A percentile compares a stretch with the other conserved stretches of the same genome.
These are phyloP conservation scores for Tolypocladium nubicola DNA, from an alignment of 2,329 filamentous ascomycete genomes.

Conservation along the genomic window DNA sequence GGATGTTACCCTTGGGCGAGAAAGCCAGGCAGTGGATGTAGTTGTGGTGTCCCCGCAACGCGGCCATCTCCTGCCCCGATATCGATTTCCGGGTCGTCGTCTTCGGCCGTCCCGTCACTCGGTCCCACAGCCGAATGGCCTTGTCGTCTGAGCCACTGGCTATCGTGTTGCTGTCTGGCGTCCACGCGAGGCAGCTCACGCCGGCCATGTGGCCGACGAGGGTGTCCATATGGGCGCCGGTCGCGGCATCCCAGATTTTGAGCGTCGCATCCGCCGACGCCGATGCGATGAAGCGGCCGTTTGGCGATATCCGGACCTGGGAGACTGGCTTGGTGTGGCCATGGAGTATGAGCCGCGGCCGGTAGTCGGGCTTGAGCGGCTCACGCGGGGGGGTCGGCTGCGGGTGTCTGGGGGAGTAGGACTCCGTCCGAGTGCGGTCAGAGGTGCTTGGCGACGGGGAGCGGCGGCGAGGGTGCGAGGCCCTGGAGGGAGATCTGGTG, in stretches of 20 bases:
- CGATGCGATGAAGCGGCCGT: conserved; percentile 82
- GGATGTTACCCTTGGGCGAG: conserved; percentile 95
- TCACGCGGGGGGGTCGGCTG: conserved; percentile 31
- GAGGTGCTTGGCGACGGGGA: conserved; percentile 18
- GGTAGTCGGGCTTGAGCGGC: conserved; percentile 55
- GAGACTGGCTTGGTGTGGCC: conserved; percentile 75
- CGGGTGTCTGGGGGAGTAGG: conserved; percentile 5
- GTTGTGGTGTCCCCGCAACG: conserved; percentile 82
- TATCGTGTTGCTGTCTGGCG: conserved; percentile 75
- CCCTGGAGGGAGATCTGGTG: conserved; percentile 15
- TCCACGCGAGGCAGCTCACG: conserved; percentile 89
- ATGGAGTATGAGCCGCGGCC: conserved; percentile 56
- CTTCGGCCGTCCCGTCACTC: conserved; percentile 47
- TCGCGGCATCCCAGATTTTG: conserved; percentile 78
- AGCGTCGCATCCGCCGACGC: conserved; percentile 83
- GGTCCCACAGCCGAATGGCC: conserved; percentile 85
- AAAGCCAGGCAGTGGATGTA: conserved; percentile 93
- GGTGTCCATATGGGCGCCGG: conserved; percentile 73
- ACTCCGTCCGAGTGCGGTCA: conserved; percentile 14
- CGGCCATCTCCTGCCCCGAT: conserved; percentile 33
- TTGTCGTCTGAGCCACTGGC: conserved; percentile 96
- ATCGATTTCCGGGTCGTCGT: conserved; percentile 28
- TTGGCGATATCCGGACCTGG: conserved; percentile 81
- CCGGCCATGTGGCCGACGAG: conserved; percentile 90
- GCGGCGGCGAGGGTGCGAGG: conserved; percentile 16